phyloP scores from a whole-genome alignment of 2,329 filamentous ascomycete genomes.

The Colletotrichum sp. region DNA sequence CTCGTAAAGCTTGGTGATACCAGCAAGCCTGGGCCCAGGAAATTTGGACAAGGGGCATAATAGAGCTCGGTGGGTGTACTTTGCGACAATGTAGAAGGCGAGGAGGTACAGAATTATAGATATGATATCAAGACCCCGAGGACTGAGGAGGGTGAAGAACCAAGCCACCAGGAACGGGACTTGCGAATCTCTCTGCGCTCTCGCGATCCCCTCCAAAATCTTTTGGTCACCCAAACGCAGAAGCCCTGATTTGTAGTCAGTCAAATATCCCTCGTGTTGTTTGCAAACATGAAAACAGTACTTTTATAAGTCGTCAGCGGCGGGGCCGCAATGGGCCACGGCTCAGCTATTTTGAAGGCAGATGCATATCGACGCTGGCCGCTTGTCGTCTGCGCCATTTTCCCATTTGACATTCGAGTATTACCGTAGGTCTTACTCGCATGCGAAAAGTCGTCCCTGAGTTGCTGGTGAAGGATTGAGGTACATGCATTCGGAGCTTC shows the following conservation, averaged over 20 bases:
- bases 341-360: not conserved
- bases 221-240: not conserved
- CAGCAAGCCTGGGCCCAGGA: constrained; percentile 7
- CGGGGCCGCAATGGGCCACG: not conserved
- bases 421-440: not conserved
- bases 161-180: not conserved
- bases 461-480: not conserved
- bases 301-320: no score
- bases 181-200: not conserved
- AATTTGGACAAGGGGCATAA: constrained; percentile 9
- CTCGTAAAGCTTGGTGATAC: constrained; percentile 19
- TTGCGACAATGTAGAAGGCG: not conserved
- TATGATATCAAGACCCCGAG: not conserved
- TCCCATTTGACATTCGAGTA: not conserved
- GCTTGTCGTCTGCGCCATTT: not conserved
- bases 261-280: no score
- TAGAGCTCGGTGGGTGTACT: not conserved
- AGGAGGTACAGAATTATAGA: not conserved
- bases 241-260: not conserved
- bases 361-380: not conserved
- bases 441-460: not conserved
- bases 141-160: not conserved
- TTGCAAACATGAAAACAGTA: no score
- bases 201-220: not conserved
- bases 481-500: not conserved